Evolutionary conservation across 768 basidiomycete species (phyloP), one percentile per base, ranked within the genome.

Genomic region (Galerina sulciceps): DNA sequence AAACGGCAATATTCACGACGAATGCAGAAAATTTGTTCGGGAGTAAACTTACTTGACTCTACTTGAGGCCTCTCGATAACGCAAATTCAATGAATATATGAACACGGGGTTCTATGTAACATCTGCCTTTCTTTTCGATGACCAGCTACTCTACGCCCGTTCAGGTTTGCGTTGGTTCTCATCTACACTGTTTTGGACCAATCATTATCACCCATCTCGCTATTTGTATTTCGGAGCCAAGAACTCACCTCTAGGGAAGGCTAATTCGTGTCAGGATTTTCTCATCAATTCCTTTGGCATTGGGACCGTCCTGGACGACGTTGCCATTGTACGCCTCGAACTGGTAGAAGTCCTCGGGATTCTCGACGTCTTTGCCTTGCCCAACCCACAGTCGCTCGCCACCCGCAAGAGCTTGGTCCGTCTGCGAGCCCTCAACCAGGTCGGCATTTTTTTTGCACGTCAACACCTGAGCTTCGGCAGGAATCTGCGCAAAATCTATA

Each of bases 401-500:
- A 51, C 15, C 14, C 10, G 15, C 3, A 22, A 45, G 1, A 8
- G 13, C 51, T 10, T 57, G 17, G 15, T 11, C 41, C 17, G 11
- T 20, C 13, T 23, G 40, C 18, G 49, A 13, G 5, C 9, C 56
- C 20, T 18, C 34, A 22, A 10, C 41, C 26, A 8, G 26, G n/a
- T 43, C 41, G 4, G 15, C 15, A 22, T 4, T 22, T 46, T 38
- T 40, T 36, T 49, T 58, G 15, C 42, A 37, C 2, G 36, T 17
- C 51, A 58, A 46, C 13, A 17, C 46, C 38, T 48, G 20, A n/a
- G 56, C 53, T 22, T 59, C 42, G n/a, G 47, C 36, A 10, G 62
- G 65, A 47, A 78, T 64, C n/a, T 62, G 55, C 3, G 60, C 61
- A 58, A 80, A 80, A 54, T 79, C 71, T 35, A 81, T 64, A 42